Evolutionary conservation across 2,329 filamentous ascomycete genomes (phyloP).

Genomic region (Fusarium subglutinans): DNA sequence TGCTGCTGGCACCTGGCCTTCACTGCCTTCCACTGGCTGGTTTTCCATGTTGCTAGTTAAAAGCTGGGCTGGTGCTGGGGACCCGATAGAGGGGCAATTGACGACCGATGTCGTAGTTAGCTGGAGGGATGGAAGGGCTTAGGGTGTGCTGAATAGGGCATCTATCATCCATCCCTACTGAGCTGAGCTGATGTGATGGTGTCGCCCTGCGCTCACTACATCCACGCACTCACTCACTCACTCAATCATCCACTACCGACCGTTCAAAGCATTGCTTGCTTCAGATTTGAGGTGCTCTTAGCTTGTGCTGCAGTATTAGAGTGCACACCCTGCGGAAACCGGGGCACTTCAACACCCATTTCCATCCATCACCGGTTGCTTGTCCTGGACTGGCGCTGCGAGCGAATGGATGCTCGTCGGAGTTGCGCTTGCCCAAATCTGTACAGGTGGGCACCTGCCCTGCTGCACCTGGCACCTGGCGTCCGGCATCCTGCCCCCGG

Average conservation of each 20-base stretch:
- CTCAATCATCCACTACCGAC: not conserved
- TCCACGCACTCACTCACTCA: not conserved
- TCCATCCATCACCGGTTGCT: constrained; percentile 27
- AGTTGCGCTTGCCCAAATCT: constrained; percentile 36
- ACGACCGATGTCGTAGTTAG: not conserved
- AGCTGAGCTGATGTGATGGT: constrained; percentile 18
- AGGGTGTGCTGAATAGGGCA: not conserved
- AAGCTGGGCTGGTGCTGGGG: not conserved
- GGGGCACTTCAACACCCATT: constrained; percentile 4
- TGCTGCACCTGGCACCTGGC: too few relatives aligned
- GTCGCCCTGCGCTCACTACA: constrained; percentile 7
- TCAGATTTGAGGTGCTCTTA: constrained; percentile 13
- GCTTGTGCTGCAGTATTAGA: not conserved
- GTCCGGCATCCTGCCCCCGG: constrained; percentile 31
- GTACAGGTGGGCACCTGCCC: not conserved
- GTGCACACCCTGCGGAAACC: constrained; percentile 20
- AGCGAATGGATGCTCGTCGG: constrained; percentile 24
- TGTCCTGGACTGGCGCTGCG: constrained; percentile 29
- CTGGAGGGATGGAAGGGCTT: not conserved
- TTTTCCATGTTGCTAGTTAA: not conserved
- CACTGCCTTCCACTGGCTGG: constrained; percentile 3
- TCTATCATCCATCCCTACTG: constrained; percentile 7
- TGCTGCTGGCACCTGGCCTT: constrained; percentile 18
- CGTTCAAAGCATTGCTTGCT: not conserved
- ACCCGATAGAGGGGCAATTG: not conserved